Conservation (phyloP, 2,329 filamentous ascomycete species). For the Aspergillus viridinutans region DNA sequence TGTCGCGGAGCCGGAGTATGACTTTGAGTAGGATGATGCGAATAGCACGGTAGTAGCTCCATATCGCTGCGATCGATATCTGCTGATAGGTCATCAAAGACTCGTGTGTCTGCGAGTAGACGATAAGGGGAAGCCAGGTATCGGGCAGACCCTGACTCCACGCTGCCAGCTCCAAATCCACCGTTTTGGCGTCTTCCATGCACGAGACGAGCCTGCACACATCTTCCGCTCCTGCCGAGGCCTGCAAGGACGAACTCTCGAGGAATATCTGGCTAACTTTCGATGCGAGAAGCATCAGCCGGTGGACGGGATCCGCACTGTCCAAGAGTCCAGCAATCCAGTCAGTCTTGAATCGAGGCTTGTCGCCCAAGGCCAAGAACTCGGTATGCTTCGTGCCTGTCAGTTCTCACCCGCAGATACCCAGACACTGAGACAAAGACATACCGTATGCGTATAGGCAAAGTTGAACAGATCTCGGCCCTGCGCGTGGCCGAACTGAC, state of each 20-base stretch:
- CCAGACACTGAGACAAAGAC: constrained; percentile 4
- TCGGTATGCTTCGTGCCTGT: constrained; percentile 26
- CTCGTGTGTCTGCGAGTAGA: constrained; percentile 26
- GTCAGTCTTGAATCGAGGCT: constrained; percentile 25
- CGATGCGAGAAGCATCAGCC: constrained; percentile 26
- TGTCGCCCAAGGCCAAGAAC: constrained; percentile 31
- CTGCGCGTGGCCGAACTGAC: constrained; percentile 24
- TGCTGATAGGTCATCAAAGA: constrained; percentile 31
- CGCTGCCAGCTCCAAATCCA: constrained; percentile 26
- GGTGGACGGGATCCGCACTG: constrained; percentile 27
- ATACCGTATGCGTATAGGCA: constrained; percentile 34
- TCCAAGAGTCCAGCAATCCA: constrained; percentile 25
- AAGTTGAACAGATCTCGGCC: constrained; percentile 36
- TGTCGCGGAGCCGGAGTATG: constrained; percentile 22
- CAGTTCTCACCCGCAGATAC: not conserved
- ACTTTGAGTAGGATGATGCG: constrained; percentile 31
- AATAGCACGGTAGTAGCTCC: constrained; percentile 34
- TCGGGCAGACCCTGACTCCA: constrained; percentile 31
- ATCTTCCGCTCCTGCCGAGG: constrained; percentile 9
- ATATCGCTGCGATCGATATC: constrained; percentile 25
- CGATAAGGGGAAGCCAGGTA: constrained; percentile 30
- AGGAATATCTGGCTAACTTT: constrained; percentile 29
- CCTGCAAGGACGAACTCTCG: constrained; percentile 17
- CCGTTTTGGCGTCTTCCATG: constrained; percentile 19
- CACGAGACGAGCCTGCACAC: constrained; percentile 18